Percentiles rank a stretch among this genome's conserved stretches.
phyloP scores from a whole-genome alignment of 805 yeast species.

The Monosporozyma yasuniensis region DNA sequence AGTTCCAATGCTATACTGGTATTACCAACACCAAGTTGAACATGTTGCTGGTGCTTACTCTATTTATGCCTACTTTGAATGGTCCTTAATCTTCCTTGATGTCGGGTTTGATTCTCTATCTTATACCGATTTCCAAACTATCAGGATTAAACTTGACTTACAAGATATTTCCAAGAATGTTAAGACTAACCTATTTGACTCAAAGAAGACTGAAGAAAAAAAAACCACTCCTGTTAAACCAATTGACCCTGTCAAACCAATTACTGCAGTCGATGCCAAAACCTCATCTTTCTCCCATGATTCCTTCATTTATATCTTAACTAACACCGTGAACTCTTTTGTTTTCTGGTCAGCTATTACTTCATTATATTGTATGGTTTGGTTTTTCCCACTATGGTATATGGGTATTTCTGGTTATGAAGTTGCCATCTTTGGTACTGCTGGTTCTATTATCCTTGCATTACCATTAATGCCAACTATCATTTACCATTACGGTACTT shows the following conservation, averaged over 20 bases:
- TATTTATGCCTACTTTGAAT: slow-evolving; percentile 86
- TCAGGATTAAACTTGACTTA: slow-evolving; percentile 38
- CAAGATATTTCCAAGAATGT: slow-evolving; percentile 10
- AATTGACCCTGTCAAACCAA: neutral
- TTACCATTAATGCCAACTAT: slow-evolving; percentile 32
- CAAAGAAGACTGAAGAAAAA: neutral
- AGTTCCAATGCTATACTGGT: slow-evolving; percentile 78
- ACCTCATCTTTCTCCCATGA: slow-evolving; percentile 9
- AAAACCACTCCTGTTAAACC: neutral
- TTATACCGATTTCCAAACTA: slow-evolving; percentile 53
- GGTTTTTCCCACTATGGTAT: slow-evolving; percentile 97
- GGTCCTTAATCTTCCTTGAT: slow-evolving; percentile 81
- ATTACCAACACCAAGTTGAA: slow-evolving; percentile 87
- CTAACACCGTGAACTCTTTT: slow-evolving; percentile 49
- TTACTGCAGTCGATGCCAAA: neutral
- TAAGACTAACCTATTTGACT: neutral
- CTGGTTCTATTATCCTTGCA: slow-evolving; percentile 50
- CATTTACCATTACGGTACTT: slow-evolving; percentile 24
- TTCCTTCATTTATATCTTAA: slow-evolving; percentile 29
- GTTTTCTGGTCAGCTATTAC: slow-evolving; percentile 82
- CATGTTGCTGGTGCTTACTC: slow-evolving; percentile 91
- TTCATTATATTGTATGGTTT: slow-evolving; percentile 73
- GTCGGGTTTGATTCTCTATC: slow-evolving; percentile 79
- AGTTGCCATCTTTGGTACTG: slow-evolving; percentile 48
- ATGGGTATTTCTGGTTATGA: slow-evolving; percentile 98